A percentile compares a stretch with the other conserved stretches of the same genome.
phyloP scores from a whole-genome alignment of 768 basidiomycete genomes.

The Dictyophora rubrovolvata region DNA sequence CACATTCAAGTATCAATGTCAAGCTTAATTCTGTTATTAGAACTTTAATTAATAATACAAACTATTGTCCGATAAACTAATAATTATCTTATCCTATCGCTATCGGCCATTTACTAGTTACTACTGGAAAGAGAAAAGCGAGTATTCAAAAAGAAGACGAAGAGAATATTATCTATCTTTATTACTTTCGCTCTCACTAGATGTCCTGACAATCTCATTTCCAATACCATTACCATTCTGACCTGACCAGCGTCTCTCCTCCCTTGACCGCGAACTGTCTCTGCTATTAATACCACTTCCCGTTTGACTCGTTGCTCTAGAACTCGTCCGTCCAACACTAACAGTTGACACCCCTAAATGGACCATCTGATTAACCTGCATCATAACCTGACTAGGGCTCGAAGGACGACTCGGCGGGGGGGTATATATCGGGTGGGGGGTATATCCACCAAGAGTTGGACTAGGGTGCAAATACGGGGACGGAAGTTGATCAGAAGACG shows the following conservation, averaged over 20 bases:
- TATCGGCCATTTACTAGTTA: no score
- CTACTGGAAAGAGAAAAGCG: no score
- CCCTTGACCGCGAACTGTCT: background rate
- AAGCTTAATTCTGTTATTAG: no score
- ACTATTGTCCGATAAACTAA: no score
- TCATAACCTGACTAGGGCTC: background rate
- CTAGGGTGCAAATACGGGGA: background rate
- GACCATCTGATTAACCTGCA: background rate
- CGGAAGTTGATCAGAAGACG: background rate
- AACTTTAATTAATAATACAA: no score
- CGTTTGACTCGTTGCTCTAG: background rate
- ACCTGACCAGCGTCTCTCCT: background rate
- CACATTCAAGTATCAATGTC: no score
- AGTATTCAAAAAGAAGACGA: no score
- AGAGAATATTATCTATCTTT: no score
- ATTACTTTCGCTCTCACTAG: background rate
- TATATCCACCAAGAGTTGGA: background rate
- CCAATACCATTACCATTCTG: background rate
- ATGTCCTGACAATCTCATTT: background rate
- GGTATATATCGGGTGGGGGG: slow-evolving; percentile 4
- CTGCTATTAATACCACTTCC: background rate
- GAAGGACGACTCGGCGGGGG: slow-evolving; percentile 4
- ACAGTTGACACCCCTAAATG: background rate
- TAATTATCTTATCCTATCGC: no score
- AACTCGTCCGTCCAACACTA: background rate